Percentiles rank a stretch among this genome's conserved stretches.
These are phyloP conservation scores for Candida fluviatilis DNA, from an alignment of 805 yeast genomes.

Conservation along the genomic window DNA sequence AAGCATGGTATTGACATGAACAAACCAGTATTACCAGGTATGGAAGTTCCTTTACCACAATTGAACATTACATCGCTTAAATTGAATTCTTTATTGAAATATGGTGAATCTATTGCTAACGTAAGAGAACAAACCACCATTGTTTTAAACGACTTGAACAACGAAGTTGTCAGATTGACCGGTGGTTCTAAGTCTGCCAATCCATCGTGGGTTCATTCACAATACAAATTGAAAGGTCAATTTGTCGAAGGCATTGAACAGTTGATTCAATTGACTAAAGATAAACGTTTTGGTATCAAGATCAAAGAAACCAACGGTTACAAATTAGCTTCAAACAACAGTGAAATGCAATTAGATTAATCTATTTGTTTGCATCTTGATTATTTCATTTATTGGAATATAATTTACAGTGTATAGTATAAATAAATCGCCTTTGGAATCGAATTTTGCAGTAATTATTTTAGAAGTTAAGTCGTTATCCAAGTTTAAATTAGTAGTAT, in stretches of 20 bases:
- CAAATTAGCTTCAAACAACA: constrained; percentile 8
- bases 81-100: constrained; percentile 52
- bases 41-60: constrained; percentile 72
- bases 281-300: constrained; percentile 63
- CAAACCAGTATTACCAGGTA: constrained; percentile 65
- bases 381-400: background rate
- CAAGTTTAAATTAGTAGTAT: no score
- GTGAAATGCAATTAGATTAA: constrained; percentile 12
- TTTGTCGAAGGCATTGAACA: constrained; percentile 45
- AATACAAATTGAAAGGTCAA: constrained; percentile 54
- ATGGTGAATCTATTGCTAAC: constrained; percentile 38
- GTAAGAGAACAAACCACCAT: constrained; percentile 77
- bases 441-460: no score
- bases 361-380: constrained; percentile 1
- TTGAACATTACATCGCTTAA: constrained; percentile 68
- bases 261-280: constrained; percentile 58
- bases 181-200: constrained; percentile 69
- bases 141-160: constrained; percentile 32
- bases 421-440: background rate
- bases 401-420: constrained; percentile 1
- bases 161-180: constrained; percentile 69
- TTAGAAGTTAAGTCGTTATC: no score
- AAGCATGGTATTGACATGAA: constrained; percentile 61
- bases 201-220: constrained; percentile 88
- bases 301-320: constrained; percentile 56